These are phyloP conservation scores for Saccharomyces jurei DNA, from an alignment of 805 yeast species.

Conservation along the genomic window DNA sequence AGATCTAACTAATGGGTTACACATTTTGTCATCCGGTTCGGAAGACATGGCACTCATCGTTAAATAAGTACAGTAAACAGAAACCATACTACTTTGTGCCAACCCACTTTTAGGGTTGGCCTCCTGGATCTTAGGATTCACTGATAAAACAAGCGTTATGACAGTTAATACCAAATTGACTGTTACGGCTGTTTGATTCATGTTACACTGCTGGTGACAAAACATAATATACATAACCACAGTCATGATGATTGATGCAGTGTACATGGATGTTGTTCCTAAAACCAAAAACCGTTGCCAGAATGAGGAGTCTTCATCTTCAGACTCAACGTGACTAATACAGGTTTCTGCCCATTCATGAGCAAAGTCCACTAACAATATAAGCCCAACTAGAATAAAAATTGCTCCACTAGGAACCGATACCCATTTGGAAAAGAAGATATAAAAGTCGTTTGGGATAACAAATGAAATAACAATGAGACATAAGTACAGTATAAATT, in stretches of 20 bases:
- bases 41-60: conserved; percentile 89
- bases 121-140: conserved; percentile 81
- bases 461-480: conserved; percentile 58
- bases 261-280: conserved; percentile 82
- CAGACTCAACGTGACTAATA: conserved; percentile 80
- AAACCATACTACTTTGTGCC: conserved; percentile 95
- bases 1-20: conserved; percentile 88
- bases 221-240: conserved; percentile 75
- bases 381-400: conserved; percentile 82
- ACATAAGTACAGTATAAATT: conserved; percentile 51
- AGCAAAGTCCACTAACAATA: conserved; percentile 89
- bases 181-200: conserved; percentile 83
- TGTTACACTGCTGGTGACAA: conserved; percentile 70
- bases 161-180: conserved; percentile 62
- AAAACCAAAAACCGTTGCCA: conserved; percentile 81
- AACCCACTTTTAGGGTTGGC: conserved; percentile 91
- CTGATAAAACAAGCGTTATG: conserved; percentile 59
- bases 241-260: conserved; percentile 63
- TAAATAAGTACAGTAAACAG: conserved; percentile 84
- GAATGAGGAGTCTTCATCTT: conserved; percentile 46
- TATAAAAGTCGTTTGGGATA: conserved; percentile 80
- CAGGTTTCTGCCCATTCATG: conserved; percentile 98
- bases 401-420: conserved; percentile 78
- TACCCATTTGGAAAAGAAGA: conserved; percentile 84
- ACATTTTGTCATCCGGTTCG: conserved; percentile 88